phyloP scores from a whole-genome alignment of 169 alveolate genomes.

The Cryptosporidium meleagridis region DNA sequence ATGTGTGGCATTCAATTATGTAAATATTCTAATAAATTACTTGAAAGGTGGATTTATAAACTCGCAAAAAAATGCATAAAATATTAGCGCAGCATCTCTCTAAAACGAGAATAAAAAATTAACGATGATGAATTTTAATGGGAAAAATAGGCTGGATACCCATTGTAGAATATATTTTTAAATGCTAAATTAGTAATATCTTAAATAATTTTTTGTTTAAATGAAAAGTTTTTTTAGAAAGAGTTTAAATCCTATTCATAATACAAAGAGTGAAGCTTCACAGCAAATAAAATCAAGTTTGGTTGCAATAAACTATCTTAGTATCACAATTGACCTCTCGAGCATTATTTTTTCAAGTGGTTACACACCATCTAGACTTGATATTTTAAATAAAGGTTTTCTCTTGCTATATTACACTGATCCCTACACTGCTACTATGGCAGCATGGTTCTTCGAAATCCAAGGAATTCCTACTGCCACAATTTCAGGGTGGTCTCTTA shows the following conservation, averaged over 20 bases:
- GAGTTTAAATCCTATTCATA: background rate
- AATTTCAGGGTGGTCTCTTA: conserved; percentile 64
- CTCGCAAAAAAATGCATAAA: conserved; percentile 60
- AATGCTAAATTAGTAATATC: background rate
- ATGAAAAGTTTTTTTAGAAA: conserved; percentile 3
- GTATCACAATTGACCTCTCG: conserved; percentile 8
- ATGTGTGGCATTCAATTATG: background rate
- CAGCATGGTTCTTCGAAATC: conserved; percentile 73
- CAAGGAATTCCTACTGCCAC: conserved; percentile 61
- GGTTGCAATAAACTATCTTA: conserved; percentile 55
- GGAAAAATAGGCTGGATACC: background rate
- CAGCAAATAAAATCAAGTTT: conserved; percentile 16
- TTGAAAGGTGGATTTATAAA: conserved; percentile 50
- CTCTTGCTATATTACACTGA: conserved; percentile 36
- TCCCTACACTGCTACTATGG: conserved; percentile 65
- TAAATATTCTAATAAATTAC: conserved; percentile 22
- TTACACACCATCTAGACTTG: conserved; percentile 51
- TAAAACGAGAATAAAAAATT: conserved; percentile 1
- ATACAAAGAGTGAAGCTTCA: conserved; percentile 27
- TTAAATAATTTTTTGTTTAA: conserved; percentile 4
- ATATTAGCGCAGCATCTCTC: conserved; percentile 31
- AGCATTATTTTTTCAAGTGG: conserved; percentile 61
- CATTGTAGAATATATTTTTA: background rate
- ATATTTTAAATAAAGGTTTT: conserved; percentile 34
- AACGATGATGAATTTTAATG: background rate